A percentile compares a stretch with the other conserved stretches of the same genome.
phyloP scores from a whole-genome alignment of 2,329 filamentous ascomycete genomes.

The Huntiella bhutanensis region DNA sequence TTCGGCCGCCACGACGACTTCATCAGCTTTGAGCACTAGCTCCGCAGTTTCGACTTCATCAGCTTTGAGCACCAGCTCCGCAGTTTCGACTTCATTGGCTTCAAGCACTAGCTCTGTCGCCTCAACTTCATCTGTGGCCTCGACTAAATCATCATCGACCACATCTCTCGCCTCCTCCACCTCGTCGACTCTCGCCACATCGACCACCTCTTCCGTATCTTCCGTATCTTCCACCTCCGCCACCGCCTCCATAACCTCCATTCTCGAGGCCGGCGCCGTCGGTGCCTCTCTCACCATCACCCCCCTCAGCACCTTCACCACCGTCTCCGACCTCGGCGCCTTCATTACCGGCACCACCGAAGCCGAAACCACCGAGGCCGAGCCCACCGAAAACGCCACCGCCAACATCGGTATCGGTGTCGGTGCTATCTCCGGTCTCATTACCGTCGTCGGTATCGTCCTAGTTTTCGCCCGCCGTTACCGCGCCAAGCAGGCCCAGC shows the following conservation, averaged over 20 bases:
- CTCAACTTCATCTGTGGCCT: not conserved
- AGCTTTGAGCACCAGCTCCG: not conserved
- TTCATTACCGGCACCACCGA: slow-evolving; percentile 7
- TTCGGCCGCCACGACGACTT: not conserved
- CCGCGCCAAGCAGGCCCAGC: not conserved
- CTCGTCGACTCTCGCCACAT: not conserved
- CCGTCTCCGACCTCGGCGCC: slow-evolving; percentile 6
- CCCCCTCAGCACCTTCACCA: slow-evolving; percentile 5
- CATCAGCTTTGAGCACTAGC: not conserved
- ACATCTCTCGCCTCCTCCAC: not conserved
- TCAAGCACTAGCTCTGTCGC: not conserved
- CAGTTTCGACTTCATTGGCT: not conserved
- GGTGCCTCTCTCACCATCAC: not conserved
- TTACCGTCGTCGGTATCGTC: slow-evolving; percentile 9
- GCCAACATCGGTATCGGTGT: slow-evolving; percentile 8
- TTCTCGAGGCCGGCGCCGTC: slow-evolving; percentile 2
- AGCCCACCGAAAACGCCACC: not conserved
- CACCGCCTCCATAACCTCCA: not conserved
- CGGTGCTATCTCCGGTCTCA: slow-evolving; percentile 9
- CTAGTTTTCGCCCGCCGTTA: slow-evolving; percentile 6
- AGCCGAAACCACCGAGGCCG: slow-evolving; percentile 1
- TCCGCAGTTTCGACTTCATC: not conserved
- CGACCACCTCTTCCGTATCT: not conserved
- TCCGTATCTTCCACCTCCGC: not conserved
- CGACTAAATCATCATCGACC: not conserved